Base-by-base conservation (phyloP, 2,329 filamentous ascomycete genomes). In the Pseudogymnoascus verrucosus region DNA sequence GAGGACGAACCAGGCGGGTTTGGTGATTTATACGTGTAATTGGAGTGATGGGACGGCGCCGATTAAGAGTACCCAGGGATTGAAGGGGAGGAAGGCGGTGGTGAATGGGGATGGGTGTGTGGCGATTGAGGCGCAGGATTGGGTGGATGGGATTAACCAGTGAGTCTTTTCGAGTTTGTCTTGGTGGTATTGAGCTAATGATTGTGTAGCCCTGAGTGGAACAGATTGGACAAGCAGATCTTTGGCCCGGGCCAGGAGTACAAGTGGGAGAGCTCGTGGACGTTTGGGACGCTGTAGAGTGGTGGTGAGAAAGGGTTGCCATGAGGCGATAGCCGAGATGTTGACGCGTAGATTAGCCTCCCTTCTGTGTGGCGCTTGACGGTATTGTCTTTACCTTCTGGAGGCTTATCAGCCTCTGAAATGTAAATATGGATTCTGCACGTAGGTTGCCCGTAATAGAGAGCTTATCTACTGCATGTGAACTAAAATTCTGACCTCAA, bases 91-190 rank as follows among this genome's bases (percentile, higher is more conserved):
- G n/a, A 74, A 70, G 47, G 78, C 73, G 66, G 67, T 68, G 39
- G 80, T 85, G 6, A 76, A 78, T 63, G 74, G 88, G 72, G 88
- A 87, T 70, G 88, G 86, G 19, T 92, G 89, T 71, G 73, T 91
- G 5, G 89, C 90, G 34, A 84, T 92, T 71, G 89, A 92, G 76
- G 86, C 89, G 2, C 85, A 91, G 73, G 88, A 89, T 71, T 92
- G 86, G 79, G 89, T 90, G 65, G 88, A 91, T 72, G 89, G 83
- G 2, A 89, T 92, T 74, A 92, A 91, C 73, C 82, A 89, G 47
- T 34, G 47, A 54, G 47, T 54, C 3, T 31, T 6, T 31, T 28
- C 4, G 7, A 1, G 10, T 31, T 31, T 54, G 1, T 11, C 31
- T 54, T 54, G 14, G 47, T 61, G 44, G 37, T 44, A 62, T 28